Evolutionary conservation across 305 asterid genomes (phyloP).

Genomic region (Fraxinus platypoda): DNA sequence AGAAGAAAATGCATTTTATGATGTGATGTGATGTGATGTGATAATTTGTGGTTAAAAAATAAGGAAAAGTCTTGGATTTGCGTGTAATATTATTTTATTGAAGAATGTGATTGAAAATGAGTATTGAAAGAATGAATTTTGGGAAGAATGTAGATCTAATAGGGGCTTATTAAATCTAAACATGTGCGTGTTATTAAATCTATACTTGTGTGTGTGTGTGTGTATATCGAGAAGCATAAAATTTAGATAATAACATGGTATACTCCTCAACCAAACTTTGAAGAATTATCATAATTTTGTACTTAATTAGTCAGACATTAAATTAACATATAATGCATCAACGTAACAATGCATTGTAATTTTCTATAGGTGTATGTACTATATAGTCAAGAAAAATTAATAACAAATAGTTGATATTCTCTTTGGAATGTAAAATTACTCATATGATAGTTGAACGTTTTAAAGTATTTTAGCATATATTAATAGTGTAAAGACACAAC

Average conservation of each 20-base stretch:
- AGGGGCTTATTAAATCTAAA: not conserved
- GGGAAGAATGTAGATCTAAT: too few relatives aligned
- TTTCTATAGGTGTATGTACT: not conserved
- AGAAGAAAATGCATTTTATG: too few relatives aligned
- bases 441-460: not conserved
- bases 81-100: too few relatives aligned
- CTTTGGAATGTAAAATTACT: not conserved
- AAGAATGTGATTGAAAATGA: too few relatives aligned
- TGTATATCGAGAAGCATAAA: not conserved
- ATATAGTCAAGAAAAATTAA: not conserved
- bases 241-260: not conserved
- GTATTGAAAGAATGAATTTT: too few relatives aligned
- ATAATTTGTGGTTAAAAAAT: too few relatives aligned
- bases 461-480: not conserved
- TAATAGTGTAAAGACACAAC: not conserved
- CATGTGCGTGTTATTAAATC: not conserved
- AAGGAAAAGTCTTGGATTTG: too few relatives aligned
- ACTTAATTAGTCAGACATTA: not conserved
- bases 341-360: not conserved
- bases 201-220: not conserved
- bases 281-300: not conserved
- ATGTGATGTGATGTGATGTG: too few relatives aligned
- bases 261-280: not conserved
- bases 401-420: not conserved
- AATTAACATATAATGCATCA: not conserved